Evolutionary conservation across 768 basidiomycete genomes (phyloP), one percentile per base, ranked within the genome.

Genomic region (Hypholoma fasciculare): DNA sequence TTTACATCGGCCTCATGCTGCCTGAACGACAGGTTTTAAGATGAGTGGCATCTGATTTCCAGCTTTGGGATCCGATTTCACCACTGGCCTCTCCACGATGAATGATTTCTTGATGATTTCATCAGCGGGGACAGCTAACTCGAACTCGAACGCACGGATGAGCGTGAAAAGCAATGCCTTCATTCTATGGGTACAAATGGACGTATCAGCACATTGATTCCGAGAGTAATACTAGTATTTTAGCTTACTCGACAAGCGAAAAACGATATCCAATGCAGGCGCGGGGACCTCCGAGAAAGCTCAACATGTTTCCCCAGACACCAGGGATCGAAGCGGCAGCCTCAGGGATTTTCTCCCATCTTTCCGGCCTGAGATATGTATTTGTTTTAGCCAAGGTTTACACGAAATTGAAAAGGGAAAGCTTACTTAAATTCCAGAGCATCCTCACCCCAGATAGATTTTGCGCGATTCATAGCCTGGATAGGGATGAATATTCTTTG

Each of bases 261-360:
- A 89, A 89, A 3, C 83, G 79, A 66, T 82, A 88, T 0, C 87
- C 87, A 36, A 89, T 88, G 59, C 88, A 90, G 0, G 85, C 78
- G n/a, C 80, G 78, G 14, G 85, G 83, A 8, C 88, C 88, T 34
- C 84, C 85, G 2, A 86, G 63, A 76, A 90, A 90, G 0, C 83
- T 79, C 37, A 88, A 64, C 60, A 84, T 65, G 63, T 86, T 79
- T 6, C 81, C 77, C 80, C 82, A 87, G 0, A 89, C 76, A 7
- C 87, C 83, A 4, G 88, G 88, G 19, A 89, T 71, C 0, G 66
- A 58, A 2, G 67, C 64, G 1, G 74, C 78, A 1, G 72, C 72
- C n/a, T 80, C 77, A 0, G 86, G 84, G 8, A 76, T 30, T 3
- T 73, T 63, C 14, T 72, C 66, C 88, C 88, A 90, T 1, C 88